Conservation (phyloP, 1,284 basidiomycete genomes). For the Xerocomus amazonicus region DNA sequence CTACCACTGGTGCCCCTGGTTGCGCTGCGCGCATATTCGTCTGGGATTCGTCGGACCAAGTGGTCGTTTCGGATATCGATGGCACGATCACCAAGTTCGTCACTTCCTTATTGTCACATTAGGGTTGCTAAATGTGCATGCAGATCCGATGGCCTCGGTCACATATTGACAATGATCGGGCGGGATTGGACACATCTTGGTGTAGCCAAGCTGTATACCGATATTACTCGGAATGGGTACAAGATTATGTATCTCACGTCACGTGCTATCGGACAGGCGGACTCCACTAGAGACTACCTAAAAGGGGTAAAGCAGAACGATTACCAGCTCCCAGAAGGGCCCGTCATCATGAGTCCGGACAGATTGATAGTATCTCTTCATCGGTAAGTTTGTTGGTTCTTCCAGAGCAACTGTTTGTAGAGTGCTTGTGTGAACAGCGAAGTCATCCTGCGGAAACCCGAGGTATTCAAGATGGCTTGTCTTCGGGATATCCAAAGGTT, state of each 20-base stretch:
- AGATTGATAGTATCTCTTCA: slow-evolving; percentile 93
- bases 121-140: background rate
- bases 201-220: slow-evolving; percentile 97
- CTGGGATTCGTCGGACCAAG: slow-evolving; percentile 87
- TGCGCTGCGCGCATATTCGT: slow-evolving; percentile 94
- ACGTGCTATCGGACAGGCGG: slow-evolving; percentile 96
- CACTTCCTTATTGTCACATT: background rate
- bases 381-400: slow-evolving; percentile 51
- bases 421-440: slow-evolving; percentile 50
- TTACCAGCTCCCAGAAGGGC: slow-evolving; percentile 94
- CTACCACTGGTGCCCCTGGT: slow-evolving; percentile 81
- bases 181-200: slow-evolving; percentile 99
- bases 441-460: slow-evolving; percentile 98
- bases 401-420: background rate
- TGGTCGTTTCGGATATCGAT: slow-evolving; percentile 98
- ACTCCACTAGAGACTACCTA: slow-evolving; percentile 94
- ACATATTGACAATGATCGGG: slow-evolving; percentile 98
- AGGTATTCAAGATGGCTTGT: slow-evolving; percentile 99
- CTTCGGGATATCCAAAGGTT: slow-evolving; percentile 92
- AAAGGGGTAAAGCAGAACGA: slow-evolving; percentile 94
- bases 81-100: slow-evolving; percentile 97
- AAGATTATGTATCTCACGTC: slow-evolving; percentile 99
- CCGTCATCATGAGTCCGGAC: slow-evolving; percentile 99
- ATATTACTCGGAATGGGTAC: slow-evolving; percentile 95
- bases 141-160: slow-evolving; percentile 95